Percentiles rank a stretch among this genome's conserved stretches.
phyloP scores from a whole-genome alignment of 2,329 filamentous ascomycete genomes.

The Peltaster fructicola region DNA sequence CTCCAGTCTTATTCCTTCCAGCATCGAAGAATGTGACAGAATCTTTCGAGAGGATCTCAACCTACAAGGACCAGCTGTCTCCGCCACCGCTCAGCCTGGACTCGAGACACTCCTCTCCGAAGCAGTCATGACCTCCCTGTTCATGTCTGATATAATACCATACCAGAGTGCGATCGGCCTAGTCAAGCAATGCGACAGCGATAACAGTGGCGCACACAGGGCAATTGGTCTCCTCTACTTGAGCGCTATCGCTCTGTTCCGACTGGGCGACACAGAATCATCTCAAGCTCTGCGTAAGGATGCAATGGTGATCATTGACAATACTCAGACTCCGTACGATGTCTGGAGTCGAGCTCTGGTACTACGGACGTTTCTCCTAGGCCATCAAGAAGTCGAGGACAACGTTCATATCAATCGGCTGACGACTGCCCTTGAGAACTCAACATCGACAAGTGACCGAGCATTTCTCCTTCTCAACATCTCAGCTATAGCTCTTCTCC shows the following conservation, averaged over 20 bases:
- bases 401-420: slow-evolving; percentile 39
- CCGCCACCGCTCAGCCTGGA: too few relatives aligned
- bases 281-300: slow-evolving; percentile 44
- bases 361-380: slow-evolving; percentile 50
- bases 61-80: slow-evolving; percentile 39
- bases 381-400: slow-evolving; percentile 49
- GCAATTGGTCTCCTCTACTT: too few relatives aligned
- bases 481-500: slow-evolving; percentile 47
- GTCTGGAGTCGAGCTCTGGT: slow-evolving; percentile 54
- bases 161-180: too few relatives aligned
- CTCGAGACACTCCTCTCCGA: too few relatives aligned
- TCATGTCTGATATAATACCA: too few relatives aligned
- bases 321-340: too few relatives aligned
- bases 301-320: slow-evolving; percentile 46
- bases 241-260: too few relatives aligned
- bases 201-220: too few relatives aligned
- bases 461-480: slow-evolving; percentile 55
- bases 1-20: slow-evolving; percentile 45
- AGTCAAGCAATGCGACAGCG: too few relatives aligned
- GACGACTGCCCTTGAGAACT: slow-evolving; percentile 48
- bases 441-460: slow-evolving; percentile 49
- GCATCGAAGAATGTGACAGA: slow-evolving; percentile 60
- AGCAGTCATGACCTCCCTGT: too few relatives aligned
- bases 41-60: slow-evolving; percentile 29
- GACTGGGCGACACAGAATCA: slow-evolving; percentile 45